Percentiles rank a stretch among this genome's conserved stretches.
Conservation (phyloP, 1,284 basidiomycete species). For the Malassezia psittaci region DNA sequence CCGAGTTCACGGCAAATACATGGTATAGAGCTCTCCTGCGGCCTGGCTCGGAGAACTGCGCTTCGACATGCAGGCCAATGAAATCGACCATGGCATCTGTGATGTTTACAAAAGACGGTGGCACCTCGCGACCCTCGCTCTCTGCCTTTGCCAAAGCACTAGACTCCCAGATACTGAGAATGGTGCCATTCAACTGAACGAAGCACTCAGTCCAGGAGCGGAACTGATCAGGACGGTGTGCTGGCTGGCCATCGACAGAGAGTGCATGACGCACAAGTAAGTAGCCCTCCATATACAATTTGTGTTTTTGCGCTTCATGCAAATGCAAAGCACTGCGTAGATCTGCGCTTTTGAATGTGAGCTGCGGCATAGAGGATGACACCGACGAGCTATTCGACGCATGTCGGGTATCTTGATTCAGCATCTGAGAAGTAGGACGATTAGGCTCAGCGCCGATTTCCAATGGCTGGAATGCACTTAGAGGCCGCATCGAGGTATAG, state of each 20-base stretch:
- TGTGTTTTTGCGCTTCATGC: slow-evolving; percentile 39
- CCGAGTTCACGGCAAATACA: slow-evolving; percentile 85
- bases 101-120: slow-evolving; percentile 72
- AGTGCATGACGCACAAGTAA: slow-evolving; percentile 40
- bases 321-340: slow-evolving; percentile 38
- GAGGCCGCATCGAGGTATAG: slow-evolving; percentile 26
- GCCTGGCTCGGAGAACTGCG: slow-evolving; percentile 50
- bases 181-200: slow-evolving; percentile 81
- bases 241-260: slow-evolving; percentile 36
- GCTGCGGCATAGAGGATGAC: slow-evolving; percentile 25
- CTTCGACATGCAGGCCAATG: slow-evolving; percentile 52
- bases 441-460: slow-evolving; percentile 24
- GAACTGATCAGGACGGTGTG: slow-evolving; percentile 31
- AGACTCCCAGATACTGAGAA: slow-evolving; percentile 83
- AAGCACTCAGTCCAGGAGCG: slow-evolving; percentile 50
- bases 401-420: slow-evolving; percentile 23
- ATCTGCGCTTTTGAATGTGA: slow-evolving; percentile 44
- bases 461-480: slow-evolving; percentile 41
- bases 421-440: neutral
- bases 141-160: slow-evolving; percentile 69
- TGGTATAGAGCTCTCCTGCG: slow-evolving; percentile 54
- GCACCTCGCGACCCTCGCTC: slow-evolving; percentile 66
- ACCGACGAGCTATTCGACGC: slow-evolving; percentile 21
- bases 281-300: slow-evolving; percentile 48
- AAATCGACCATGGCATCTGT: slow-evolving; percentile 64